Evolutionary conservation across 306 rosid species (phyloP), one percentile per base, ranked within the genome.

Genomic region (Quercus berberidifolia): DNA sequence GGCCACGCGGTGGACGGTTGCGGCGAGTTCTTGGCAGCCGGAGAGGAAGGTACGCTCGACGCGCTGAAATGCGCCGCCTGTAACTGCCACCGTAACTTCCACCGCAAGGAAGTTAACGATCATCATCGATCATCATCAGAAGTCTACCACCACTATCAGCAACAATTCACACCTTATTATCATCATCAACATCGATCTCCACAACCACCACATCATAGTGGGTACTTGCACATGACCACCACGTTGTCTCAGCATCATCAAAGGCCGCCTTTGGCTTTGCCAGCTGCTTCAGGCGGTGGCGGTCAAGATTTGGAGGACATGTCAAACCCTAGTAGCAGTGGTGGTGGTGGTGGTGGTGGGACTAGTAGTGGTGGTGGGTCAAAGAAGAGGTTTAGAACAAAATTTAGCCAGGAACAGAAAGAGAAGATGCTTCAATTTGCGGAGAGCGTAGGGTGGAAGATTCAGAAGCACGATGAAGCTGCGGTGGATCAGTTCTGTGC

Each of bases 1-100:
- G 92, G 91, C 17, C 94, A 94, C 70, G 89, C 97, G 33, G 85
- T 94, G 4, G 98, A 94, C 65, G 98, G 97, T 1, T 94, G 98
- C 73, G 78, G 98, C 30, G 97, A 92, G 92, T 94, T 94, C 74
- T 55, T 92, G 51, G 88, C 96, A 0, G 92, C 94, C 0, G 98
- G 98, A 0, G 94, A 83, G 6, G 96, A 89, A 70, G 97, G 97
- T 1, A 82, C 93, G 5, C 80, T 94, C 1, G 97, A 94, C 78
- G 94, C 91, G 12, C 91, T 92, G 8, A 89, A 84, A 77, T 94
- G 98, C 84, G 98, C 97, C 57, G 97, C 98, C 25, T 94, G 98
- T 72, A 84, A 80, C 88, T 94, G 98, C 57, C 98, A 94, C 89
- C 96, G 98, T 25, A 94, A 92, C 60, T 94, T 94, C 74, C 98